These are phyloP conservation scores for Rhamnella rubrinervis DNA, from an alignment of 331 rosid genomes.

Conservation along the genomic window DNA sequence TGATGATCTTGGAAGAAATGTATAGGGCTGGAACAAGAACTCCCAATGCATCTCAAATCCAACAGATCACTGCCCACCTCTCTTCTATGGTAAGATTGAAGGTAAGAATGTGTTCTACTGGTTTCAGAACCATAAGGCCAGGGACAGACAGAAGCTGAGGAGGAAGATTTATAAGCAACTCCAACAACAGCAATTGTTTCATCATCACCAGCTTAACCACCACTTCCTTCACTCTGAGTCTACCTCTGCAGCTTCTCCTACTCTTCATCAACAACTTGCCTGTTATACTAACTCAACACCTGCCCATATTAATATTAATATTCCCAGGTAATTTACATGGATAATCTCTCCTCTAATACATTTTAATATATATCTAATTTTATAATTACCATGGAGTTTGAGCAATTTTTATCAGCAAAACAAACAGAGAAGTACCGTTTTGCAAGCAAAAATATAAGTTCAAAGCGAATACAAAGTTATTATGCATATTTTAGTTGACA, in stretches of 20 bases:
- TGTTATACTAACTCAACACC: conserved; percentile 13
- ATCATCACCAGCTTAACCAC: conserved; percentile 23
- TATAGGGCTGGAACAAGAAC: conserved; percentile 78
- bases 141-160: conserved; percentile 85
- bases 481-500: too few relatives aligned
- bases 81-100: conserved; percentile 86
- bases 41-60: conserved; percentile 86
- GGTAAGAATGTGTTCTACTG: conserved; percentile 96
- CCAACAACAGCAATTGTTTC: conserved; percentile 57
- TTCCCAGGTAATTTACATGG: conserved; percentile 1
- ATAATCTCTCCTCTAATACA: neutral
- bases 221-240: conserved; percentile 20
- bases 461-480: too few relatives aligned
- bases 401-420: too few relatives aligned
- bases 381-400: neutral
- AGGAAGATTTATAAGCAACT: conserved; percentile 77
- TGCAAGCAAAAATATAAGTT: too few relatives aligned
- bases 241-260: conserved; percentile 10
- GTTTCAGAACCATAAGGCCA: conserved; percentile 98
- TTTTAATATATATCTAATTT: neutral
- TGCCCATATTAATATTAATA: neutral
- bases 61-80: conserved; percentile 83
- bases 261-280: conserved; percentile 20
- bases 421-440: too few relatives aligned
- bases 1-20: conserved; percentile 88